These are phyloP conservation scores for Ophiostoma piceae DNA, from an alignment of 2,329 filamentous ascomycete species.

Conservation along the genomic window DNA sequence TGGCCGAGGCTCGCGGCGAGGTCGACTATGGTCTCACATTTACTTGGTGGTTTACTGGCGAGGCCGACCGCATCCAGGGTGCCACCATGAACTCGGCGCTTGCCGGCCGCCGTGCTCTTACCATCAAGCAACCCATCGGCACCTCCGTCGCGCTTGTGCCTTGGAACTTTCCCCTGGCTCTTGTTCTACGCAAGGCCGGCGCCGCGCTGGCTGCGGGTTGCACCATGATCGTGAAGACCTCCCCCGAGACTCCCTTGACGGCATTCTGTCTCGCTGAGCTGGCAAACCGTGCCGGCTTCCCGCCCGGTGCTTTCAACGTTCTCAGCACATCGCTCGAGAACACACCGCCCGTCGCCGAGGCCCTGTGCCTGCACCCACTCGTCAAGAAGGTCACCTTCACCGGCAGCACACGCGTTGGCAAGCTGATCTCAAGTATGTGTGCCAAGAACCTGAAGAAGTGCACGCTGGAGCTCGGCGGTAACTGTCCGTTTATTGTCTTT, in stretches of 20 bases:
- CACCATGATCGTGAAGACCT: conserved; percentile 69
- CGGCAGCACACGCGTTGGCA: conserved; percentile 64
- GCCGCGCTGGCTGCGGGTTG: conserved; percentile 67
- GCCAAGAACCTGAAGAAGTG: conserved; percentile 63
- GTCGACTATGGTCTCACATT: conserved; percentile 52
- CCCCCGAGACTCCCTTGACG: conserved; percentile 69
- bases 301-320: conserved; percentile 61
- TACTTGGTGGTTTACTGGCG: conserved; percentile 52
- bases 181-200: conserved; percentile 63
- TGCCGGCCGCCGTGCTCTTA: conserved; percentile 61
- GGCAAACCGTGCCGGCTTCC: conserved; percentile 66
- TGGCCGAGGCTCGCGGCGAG: conserved; percentile 50
- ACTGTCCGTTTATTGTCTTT: conserved; percentile 62
- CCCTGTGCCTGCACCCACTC: conserved; percentile 42
- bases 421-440: conserved; percentile 58
- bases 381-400: conserved; percentile 70
- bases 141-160: conserved; percentile 64
- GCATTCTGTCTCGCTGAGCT: conserved; percentile 64
- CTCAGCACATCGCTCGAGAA: conserved; percentile 43
- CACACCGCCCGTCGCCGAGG: conserved; percentile 43
- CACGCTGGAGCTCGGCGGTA: conserved; percentile 67
- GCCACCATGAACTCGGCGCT: conserved; percentile 54
- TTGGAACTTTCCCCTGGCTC: conserved; percentile 65
- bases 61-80: conserved; percentile 51
- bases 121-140: conserved; percentile 69